A percentile compares a stretch with the other conserved stretches of the same genome.
Evolutionary conservation across 1,284 basidiomycete genomes (phyloP).

Genomic region (Sanghuangporus baumii): DNA sequence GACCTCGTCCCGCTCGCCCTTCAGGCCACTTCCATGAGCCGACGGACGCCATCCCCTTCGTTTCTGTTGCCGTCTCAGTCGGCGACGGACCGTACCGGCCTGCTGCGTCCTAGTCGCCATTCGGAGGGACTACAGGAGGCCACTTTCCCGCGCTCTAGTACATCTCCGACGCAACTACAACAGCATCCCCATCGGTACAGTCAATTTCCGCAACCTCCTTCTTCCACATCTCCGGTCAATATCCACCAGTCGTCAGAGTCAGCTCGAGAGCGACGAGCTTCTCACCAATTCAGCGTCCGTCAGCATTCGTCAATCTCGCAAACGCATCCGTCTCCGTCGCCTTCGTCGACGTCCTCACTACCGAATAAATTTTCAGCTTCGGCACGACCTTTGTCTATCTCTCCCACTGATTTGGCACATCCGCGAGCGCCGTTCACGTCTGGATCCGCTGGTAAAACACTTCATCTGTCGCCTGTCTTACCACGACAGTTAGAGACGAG

Average conservation of each 20-base stretch:
- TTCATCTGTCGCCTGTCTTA: neutral
- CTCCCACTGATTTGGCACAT: slow-evolving; percentile 2
- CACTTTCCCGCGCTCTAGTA: slow-evolving; percentile 11
- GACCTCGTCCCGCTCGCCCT: slow-evolving; percentile 6
- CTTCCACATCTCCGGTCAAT: neutral
- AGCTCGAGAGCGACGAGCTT: neutral
- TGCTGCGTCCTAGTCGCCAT: slow-evolving; percentile 11
- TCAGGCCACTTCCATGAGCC: slow-evolving; percentile 1
- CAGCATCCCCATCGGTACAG: slow-evolving; percentile 12
- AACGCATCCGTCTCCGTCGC: slow-evolving; percentile 15
- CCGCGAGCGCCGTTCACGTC: neutral
- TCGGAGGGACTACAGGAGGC: neutral
- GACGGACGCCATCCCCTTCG: slow-evolving; percentile 12
- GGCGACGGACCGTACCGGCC: slow-evolving; percentile 1
- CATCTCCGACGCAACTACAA: slow-evolving; percentile 4
- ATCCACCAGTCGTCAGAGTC: slow-evolving; percentile 5
- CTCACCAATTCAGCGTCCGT: slow-evolving; percentile 2
- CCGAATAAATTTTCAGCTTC: slow-evolving; percentile 23
- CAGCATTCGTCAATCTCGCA: slow-evolving; percentile 14
- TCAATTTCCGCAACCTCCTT: neutral
- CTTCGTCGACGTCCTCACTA: slow-evolving; percentile 18
- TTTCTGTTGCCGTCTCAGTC: slow-evolving; percentile 14
- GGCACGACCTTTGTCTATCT: slow-evolving; percentile 9
- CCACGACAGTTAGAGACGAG: slow-evolving; percentile 1
- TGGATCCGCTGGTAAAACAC: neutral